Base-by-base conservation (phyloP, 768 basidiomycete genomes). In the Kwoniella sp. region DNA sequence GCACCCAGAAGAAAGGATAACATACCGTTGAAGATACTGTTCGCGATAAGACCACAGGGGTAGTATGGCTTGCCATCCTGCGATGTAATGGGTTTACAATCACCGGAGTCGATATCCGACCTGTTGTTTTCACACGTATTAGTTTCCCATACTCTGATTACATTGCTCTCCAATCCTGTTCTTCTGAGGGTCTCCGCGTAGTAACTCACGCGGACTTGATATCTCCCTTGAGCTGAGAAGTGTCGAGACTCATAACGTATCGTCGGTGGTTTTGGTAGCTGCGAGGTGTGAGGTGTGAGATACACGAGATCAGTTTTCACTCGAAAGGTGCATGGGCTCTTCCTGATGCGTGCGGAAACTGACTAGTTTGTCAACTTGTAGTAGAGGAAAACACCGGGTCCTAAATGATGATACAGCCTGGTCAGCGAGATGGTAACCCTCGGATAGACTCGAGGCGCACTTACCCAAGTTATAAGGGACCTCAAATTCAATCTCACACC, bases 231-330 rank as follows among this genome's bases (percentile, higher is more conserved):
- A 99, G 85, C 79, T 99, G 96, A 69, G 88, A 83, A 13, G 88
- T 84, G 76, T 93, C 86, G 47, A 91, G 81, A 77, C 91, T 93
- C 83, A 93, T 90, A 59, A 98, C 96, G 76, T 98, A 99, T 76
- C 96, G 87, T 33, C 96, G 88, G 79, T 99, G 96, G 80, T 99
- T 99, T 84, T 99, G 95, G 82, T 87, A 98, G 82, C 94, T 92
- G 22, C 15, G 77, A 91, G 85, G n/a, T n/a, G n/a, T n/a, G n/a
- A n/a, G n/a, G n/a, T n/a, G n/a, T n/a, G n/a, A n/a, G n/a, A n/a
- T n/a, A n/a, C n/a, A n/a, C n/a, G n/a, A n/a, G n/a, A n/a, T n/a
- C n/a, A n/a, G n/a, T n/a, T n/a, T n/a, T n/a, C n/a, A n/a, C n/a
- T n/a, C n/a, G n/a, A n/a, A n/a, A n/a, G n/a, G n/a, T n/a, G n/a